A percentile compares a stretch with the other conserved stretches of the same genome.
phyloP scores from a whole-genome alignment of 164 flowering plant genomes.

The Sedum album region DNA sequence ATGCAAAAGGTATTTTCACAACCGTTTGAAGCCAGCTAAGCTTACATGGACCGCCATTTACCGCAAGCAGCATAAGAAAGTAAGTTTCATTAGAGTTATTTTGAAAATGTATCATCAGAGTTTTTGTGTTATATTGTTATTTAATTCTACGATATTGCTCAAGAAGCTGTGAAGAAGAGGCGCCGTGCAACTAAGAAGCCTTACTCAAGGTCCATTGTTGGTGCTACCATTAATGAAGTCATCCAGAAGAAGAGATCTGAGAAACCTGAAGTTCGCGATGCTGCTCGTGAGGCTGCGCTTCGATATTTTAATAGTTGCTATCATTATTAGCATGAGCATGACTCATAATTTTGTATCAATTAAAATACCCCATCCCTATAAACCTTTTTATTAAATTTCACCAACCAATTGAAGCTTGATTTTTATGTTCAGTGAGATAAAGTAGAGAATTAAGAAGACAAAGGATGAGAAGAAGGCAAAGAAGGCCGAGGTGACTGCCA shows the following conservation, averaged over 20 bases:
- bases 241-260: constrained; percentile 45
- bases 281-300: constrained; percentile 56
- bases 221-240: constrained; percentile 51
- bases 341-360: too few species aligned
- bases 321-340: too few species aligned
- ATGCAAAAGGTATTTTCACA: not conserved
- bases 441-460: constrained; percentile 20
- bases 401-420: too few species aligned
- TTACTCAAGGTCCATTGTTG: constrained; percentile 47
- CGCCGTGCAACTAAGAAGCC: constrained; percentile 20
- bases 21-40: not conserved
- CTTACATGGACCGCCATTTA: not conserved
- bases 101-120: too few species aligned
- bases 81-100: not conserved
- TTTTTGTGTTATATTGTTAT: too few species aligned
- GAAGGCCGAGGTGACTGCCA: constrained; percentile 41
- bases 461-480: constrained; percentile 14
- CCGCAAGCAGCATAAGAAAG: not conserved
- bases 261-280: constrained; percentile 30
- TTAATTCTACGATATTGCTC: constrained; percentile 31
- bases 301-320: constrained; percentile 14
- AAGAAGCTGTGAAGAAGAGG: constrained; percentile 50
- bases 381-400: too few species aligned
- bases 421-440: constrained; percentile 29
- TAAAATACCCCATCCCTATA: too few species aligned